Base-by-base conservation (phyloP, 169 alveolate species). In the Cryptosporidium canis region DNA sequence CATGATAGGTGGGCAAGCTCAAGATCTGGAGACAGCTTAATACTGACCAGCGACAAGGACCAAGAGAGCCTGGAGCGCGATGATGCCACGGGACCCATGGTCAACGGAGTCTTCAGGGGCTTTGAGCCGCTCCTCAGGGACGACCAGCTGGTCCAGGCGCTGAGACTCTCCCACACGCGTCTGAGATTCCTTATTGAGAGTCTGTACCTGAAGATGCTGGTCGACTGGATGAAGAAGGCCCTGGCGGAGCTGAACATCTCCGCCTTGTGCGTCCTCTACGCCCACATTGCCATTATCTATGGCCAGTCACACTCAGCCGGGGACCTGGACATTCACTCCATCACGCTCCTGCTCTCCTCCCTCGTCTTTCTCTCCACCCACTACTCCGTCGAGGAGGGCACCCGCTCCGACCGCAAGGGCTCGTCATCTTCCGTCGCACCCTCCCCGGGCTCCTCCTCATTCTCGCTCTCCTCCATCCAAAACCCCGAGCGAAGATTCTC, bases 311-410 rank as follows among this genome's bases (percentile, higher is more conserved):
- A 14, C 9, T 18, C 7, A 8, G 24, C 66, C 33, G 71, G 58
- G 0, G 93, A 90, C 8, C 51, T 90, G 9, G 58, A 67, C n/a
- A 5, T 39, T 31, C 53, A 67, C 29, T 29, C 83, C 3, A 83
- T 83, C 14, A 43, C 90, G 14, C 64, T 63, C 39, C 41, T 83
- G n/a, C 83, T 90, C 51, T 55, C 90, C 61, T 66, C 87, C 37
- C 53, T 83, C 29, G 83, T 90, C 24, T 90, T 90, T 45, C 18
- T 90, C 33, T 64, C 64, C 21, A 71, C 93, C 21, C 93, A 90
- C 48, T 90, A 83, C 83, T 16, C 85, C 6, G 66, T 55, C 16
- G 91, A 83, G 18, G 64, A 72, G 5, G 64, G 83, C 9, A 35
- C 90, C 56, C 29, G 51, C 21, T 43, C 33, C 6, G 16, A 37